phyloP scores from a whole-genome alignment of 2,329 filamentous ascomycete genomes.

The Colletotrichum gigasporum region DNA sequence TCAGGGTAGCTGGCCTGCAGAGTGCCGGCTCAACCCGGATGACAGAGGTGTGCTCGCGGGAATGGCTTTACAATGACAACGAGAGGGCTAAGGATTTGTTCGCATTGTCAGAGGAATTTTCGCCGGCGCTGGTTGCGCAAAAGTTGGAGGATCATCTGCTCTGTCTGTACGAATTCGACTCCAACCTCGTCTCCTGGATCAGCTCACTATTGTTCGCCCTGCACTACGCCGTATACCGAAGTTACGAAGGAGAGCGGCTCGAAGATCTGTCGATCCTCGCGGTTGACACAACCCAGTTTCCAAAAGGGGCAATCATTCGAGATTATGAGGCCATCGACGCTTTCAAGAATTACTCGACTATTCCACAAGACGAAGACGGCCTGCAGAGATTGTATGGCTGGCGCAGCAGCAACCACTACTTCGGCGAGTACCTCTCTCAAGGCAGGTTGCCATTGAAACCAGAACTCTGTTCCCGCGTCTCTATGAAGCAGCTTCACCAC shows the following conservation, averaged over 20 bases:
- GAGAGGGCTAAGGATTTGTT: background rate
- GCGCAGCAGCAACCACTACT: background rate
- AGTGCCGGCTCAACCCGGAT: background rate
- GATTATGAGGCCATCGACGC: background rate
- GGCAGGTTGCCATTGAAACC: background rate
- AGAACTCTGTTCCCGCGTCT: background rate
- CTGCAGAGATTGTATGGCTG: background rate
- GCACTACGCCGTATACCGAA: background rate
- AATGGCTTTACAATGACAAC: background rate
- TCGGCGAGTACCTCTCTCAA: constrained; percentile 1
- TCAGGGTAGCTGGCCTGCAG: background rate
- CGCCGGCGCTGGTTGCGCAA: background rate
- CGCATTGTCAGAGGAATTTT: background rate
- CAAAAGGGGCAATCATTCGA: background rate
- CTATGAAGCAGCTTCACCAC: background rate
- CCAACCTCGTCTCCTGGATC: constrained; percentile 5
- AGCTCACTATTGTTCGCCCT: background rate
- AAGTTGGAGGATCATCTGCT: constrained; percentile 4
- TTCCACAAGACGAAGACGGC: background rate
- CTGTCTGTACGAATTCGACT: background rate
- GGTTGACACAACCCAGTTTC: background rate
- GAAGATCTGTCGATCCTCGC: background rate
- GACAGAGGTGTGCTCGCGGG: background rate
- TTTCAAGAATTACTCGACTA: background rate
- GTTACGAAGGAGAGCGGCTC: background rate